These are phyloP conservation scores for Cenchrus americanus DNA, from an alignment of 176 grass and related monocot genomes.

Conservation along the genomic window DNA sequence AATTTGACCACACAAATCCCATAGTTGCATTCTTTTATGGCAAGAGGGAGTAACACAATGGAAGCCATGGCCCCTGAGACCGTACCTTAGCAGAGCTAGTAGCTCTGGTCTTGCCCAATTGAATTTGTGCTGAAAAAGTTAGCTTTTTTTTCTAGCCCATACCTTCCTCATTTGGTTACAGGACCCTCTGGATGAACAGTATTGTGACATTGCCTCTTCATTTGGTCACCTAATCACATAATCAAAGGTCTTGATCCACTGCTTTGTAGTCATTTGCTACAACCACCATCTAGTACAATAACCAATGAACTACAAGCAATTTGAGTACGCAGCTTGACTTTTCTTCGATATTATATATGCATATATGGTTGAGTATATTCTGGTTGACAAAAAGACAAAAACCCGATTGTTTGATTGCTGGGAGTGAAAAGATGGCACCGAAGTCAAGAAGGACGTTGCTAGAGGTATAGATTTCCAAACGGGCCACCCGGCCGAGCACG, in stretches of 20 bases:
- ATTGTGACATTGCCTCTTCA: background rate
- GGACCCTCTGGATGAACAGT: background rate
- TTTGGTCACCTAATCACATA: background rate
- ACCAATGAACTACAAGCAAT: background rate
- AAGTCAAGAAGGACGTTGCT: constrained; percentile 29
- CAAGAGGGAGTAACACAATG: too few species aligned
- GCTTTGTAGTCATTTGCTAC: background rate
- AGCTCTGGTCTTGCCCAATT: background rate
- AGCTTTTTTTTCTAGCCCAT: background rate
- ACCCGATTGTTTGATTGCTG: background rate
- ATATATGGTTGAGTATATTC: background rate
- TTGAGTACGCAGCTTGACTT: too few species aligned
- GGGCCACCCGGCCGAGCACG: too few species aligned
- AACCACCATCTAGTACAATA: background rate
- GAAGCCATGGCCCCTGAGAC: background rate
- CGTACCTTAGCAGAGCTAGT: background rate
- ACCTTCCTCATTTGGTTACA: constrained; percentile 1
- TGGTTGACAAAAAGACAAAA: constrained; percentile 31
- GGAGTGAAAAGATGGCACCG: constrained; percentile 1
- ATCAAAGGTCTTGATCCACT: background rate
- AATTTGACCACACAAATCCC: too few species aligned
- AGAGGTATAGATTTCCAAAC: too few species aligned
- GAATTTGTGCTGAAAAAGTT: constrained; percentile 2
- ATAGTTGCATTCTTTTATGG: too few species aligned
- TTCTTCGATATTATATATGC: too few species aligned